These are phyloP conservation scores for Metschnikowia matae DNA, from an alignment of 805 yeast genomes.

Conservation along the genomic window DNA sequence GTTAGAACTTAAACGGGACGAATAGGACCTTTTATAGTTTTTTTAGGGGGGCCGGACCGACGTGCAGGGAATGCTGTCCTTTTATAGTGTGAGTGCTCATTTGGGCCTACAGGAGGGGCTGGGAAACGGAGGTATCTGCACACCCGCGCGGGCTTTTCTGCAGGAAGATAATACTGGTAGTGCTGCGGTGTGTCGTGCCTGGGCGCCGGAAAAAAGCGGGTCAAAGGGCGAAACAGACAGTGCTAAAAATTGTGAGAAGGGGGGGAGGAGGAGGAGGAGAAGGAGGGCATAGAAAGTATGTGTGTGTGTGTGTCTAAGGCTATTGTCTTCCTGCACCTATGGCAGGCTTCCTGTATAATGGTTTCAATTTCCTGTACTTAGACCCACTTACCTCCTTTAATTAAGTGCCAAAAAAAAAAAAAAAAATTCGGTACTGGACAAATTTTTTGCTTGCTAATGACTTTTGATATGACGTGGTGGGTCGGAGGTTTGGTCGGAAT, in stretches of 20 bases:
- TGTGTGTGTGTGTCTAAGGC: no score
- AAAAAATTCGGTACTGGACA: no score
- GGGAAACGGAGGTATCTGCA: slow-evolving; percentile 5
- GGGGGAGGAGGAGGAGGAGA: no score
- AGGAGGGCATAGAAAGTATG: no score
- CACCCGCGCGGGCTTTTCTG: not conserved
- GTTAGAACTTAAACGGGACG: no score
- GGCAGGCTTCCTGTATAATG: no score
- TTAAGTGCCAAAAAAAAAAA: no score
- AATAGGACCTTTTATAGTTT: not conserved
- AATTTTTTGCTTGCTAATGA: no score
- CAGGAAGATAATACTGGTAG: not conserved
- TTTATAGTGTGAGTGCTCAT: slow-evolving; percentile 8
- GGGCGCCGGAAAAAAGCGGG: not conserved
- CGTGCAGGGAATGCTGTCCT: slow-evolving; percentile 1
- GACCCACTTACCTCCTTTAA: no score
- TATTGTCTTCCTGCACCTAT: not conserved
- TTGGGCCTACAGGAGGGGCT: slow-evolving; percentile 6
- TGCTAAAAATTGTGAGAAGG: no score
- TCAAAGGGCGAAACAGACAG: not conserved
- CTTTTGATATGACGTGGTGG: no score
- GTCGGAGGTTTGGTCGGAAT: slow-evolving; percentile 2
- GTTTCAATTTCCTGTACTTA: no score
- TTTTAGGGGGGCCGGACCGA: not conserved
- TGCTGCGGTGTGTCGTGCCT: not conserved